These are phyloP conservation scores for Pseudoturritis turrita DNA, from an alignment of 345 rosid genomes.

Conservation along the genomic window DNA sequence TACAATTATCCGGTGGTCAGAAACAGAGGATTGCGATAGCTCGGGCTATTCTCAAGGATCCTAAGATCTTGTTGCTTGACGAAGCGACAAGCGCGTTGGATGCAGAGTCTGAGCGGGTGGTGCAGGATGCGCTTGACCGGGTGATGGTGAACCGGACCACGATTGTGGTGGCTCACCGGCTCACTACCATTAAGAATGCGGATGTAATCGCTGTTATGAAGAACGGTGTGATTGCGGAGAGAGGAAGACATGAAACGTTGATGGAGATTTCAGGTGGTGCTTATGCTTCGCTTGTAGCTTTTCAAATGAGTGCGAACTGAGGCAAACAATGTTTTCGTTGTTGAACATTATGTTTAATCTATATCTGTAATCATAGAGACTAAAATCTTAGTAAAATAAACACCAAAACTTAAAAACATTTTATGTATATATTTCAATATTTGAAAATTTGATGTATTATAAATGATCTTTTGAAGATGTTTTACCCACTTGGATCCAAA, in stretches of 20 bases:
- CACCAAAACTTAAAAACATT: too few species aligned
- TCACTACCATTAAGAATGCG: slow-evolving; percentile 50
- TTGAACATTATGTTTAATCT: neutral
- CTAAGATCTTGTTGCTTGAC: slow-evolving; percentile 57
- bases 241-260: slow-evolving; percentile 47
- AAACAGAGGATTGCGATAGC: slow-evolving; percentile 72
- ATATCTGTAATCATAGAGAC: too few species aligned
- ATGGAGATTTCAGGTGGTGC: slow-evolving; percentile 52
- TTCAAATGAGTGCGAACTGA: slow-evolving; percentile 34
- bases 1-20: slow-evolving; percentile 77
- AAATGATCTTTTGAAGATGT: too few species aligned
- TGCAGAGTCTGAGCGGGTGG: slow-evolving; percentile 62
- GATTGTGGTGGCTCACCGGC: slow-evolving; percentile 65
- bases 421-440: too few species aligned
- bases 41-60: slow-evolving; percentile 63
- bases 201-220: slow-evolving; percentile 68
- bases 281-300: slow-evolving; percentile 60
- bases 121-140: slow-evolving; percentile 62
- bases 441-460: too few species aligned
- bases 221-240: slow-evolving; percentile 62
- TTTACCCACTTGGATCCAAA: too few species aligned
- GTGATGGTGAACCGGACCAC: slow-evolving; percentile 64
- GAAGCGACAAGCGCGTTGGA: slow-evolving; percentile 82
- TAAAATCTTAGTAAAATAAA: too few species aligned
- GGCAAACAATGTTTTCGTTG: too few species aligned